Percentiles rank a stretch among this genome's conserved stretches.
phyloP scores from a whole-genome alignment of 148 eudicot species.

The Vaccinium vitisidaea region DNA sequence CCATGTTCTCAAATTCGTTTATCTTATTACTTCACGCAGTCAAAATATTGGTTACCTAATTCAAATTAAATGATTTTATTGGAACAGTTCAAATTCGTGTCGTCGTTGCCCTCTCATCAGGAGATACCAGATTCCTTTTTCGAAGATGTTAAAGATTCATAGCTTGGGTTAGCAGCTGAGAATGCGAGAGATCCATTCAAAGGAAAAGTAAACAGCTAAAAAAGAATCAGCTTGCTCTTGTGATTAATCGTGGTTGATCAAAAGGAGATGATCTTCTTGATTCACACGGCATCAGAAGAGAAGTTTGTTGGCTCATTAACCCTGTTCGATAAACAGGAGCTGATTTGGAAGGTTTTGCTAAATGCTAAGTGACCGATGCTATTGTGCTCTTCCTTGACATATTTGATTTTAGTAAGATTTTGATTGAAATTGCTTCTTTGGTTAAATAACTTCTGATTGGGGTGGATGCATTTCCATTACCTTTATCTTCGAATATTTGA shows the following conservation, averaged over 20 bases:
- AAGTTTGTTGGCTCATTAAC: background rate
- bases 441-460: background rate
- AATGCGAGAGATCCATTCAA: too few species aligned
- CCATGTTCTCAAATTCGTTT: background rate
- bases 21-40: background rate
- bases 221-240: background rate
- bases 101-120: conserved; percentile 47
- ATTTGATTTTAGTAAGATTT: background rate
- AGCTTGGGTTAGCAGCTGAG: conserved; percentile 12
- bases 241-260: background rate
- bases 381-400: background rate
- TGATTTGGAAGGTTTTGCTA: background rate
- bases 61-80: conserved; percentile 7
- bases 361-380: background rate
- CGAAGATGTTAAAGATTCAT: conserved; percentile 37
- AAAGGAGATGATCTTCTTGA: conserved; percentile 6
- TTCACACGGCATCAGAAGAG: background rate
- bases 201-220: background rate
- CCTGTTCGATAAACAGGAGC: background rate
- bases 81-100: conserved; percentile 72
- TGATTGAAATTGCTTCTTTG: conserved; percentile 1
- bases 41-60: conserved; percentile 13
- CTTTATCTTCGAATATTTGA: background rate
- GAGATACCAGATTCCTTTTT: conserved; percentile 60
- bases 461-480: background rate